phyloP scores from a whole-genome alignment of 2,329 filamentous ascomycete species.

The Ceratocystis lukuohia region DNA sequence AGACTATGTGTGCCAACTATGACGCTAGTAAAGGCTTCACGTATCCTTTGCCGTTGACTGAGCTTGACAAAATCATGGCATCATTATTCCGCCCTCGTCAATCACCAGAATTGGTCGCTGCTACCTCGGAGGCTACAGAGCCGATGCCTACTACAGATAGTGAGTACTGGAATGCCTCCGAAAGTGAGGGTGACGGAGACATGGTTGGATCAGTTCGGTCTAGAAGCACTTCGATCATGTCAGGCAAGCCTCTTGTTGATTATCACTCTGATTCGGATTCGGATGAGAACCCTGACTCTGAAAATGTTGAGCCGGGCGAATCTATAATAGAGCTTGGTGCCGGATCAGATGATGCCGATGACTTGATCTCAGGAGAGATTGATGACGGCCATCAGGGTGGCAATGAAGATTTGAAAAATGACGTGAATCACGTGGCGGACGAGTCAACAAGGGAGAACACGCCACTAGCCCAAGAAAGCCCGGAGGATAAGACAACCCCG shows the following conservation, averaged over 20 bases:
- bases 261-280: slow-evolving; percentile 86
- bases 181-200: slow-evolving; percentile 36
- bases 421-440: background rate
- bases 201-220: slow-evolving; percentile 9
- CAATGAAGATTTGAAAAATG: background rate
- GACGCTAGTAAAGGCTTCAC: slow-evolving; percentile 63
- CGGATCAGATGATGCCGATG: background rate
- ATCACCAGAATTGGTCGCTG: slow-evolving; percentile 11
- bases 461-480: background rate
- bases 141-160: slow-evolving; percentile 31
- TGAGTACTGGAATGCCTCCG: slow-evolving; percentile 86
- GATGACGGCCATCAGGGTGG: background rate
- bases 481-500: slow-evolving; percentile 8
- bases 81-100: slow-evolving; percentile 10
- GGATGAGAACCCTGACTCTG: slow-evolving; percentile 43
- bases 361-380: background rate
- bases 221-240: slow-evolving; percentile 33
- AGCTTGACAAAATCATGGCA: slow-evolving; percentile 14
- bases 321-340: background rate
- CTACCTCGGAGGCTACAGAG: slow-evolving; percentile 4
- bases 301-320: slow-evolving; percentile 25
- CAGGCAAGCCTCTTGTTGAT: slow-evolving; percentile 66
- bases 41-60: slow-evolving; percentile 9
- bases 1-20: slow-evolving; percentile 58
- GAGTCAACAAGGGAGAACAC: background rate